Evolutionary conservation across 441 rosid genomes (phyloP), one percentile per base, ranked within the genome.

Genomic region (Flueggea neowawraea): DNA sequence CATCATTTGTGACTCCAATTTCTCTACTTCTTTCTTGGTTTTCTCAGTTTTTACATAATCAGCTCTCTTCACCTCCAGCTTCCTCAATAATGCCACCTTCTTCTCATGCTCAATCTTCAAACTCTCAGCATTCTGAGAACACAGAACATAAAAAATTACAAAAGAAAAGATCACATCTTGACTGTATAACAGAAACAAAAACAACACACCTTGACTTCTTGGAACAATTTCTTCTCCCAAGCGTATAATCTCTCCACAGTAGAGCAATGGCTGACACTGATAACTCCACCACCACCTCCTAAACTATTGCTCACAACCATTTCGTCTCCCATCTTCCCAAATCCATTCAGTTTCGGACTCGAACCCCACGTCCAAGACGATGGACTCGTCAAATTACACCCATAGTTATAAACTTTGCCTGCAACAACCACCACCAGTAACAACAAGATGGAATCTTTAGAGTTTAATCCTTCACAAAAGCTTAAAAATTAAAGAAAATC

Each of bases 211-310:
- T 93, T 90, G 67, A 90, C 97, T 65, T 94, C 97, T 65, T 79
- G 84, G 78, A 71, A 90, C 16, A 94, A 83, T 67, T 90, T 94
- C 86, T 90, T 90, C 84, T 92, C 98, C 98, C 98, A 92, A 54
- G 96, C 96, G 71, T 80, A 88, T 6, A 92, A 68, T 57, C 94
- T 88, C 68, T 90, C 98, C 16, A 88, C 80, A 11, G 98, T 90
- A 14, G 91, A 94, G 48, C 87, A 87, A 63, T 90, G 98, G 73
- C 93, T 74, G 16, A 22, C 28, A 22, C 28, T 22, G 1, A 22
- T 22, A 22, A 22, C 28, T 22, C 28, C 28, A 22, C 28, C 28
- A 22, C 28, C 28, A 22, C 28, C 28, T 22, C 28, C 28, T 22
- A 73, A 75, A 2, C 12, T 52, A 44, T 77, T 70, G 6, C 58